phyloP scores from a whole-genome alignment of 1,139 yeast species.

The Blastobotrys indianensis region DNA sequence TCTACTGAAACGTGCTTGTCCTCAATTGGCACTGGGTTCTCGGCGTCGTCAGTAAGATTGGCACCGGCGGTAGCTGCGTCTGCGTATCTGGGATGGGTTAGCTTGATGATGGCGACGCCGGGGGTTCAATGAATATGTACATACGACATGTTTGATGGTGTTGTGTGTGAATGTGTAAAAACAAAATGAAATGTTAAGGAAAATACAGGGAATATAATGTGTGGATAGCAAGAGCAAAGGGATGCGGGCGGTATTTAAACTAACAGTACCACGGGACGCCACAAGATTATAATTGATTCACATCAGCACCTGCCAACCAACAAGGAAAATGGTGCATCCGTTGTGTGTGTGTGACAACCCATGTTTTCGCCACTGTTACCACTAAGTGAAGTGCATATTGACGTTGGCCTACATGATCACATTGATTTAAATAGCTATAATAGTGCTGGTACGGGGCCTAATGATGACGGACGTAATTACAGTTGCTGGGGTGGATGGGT shows the following conservation, averaged over 20 bases:
- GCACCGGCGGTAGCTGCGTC: slow-evolving; percentile 14
- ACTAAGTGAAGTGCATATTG: too few relatives aligned
- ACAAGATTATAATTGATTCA: neutral
- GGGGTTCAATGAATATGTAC: neutral
- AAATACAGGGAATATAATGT: neutral
- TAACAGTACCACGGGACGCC: neutral
- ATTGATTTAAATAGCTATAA: too few relatives aligned
- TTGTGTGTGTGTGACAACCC: too few relatives aligned
- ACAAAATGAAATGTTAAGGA: neutral
- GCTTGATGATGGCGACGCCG: neutral
- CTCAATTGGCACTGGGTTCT: slow-evolving; percentile 10
- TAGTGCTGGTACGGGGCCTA: too few relatives aligned
- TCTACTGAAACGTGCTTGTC: slow-evolving; percentile 10
- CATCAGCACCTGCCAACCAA: neutral
- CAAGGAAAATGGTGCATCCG: too few relatives aligned
- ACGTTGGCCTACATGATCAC: too few relatives aligned
- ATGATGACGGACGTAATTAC: too few relatives aligned
- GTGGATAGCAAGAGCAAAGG: neutral
- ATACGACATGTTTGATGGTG: slow-evolving; percentile 5
- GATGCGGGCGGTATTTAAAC: neutral
- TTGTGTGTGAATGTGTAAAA: neutral
- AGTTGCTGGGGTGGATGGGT: too few relatives aligned
- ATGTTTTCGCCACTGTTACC: too few relatives aligned
- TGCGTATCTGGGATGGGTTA: slow-evolving; percentile 10
- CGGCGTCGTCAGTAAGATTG: slow-evolving; percentile 2